Evolutionary conservation across 768 basidiomycete species (phyloP).

Genomic region (Boletus insuetus): DNA sequence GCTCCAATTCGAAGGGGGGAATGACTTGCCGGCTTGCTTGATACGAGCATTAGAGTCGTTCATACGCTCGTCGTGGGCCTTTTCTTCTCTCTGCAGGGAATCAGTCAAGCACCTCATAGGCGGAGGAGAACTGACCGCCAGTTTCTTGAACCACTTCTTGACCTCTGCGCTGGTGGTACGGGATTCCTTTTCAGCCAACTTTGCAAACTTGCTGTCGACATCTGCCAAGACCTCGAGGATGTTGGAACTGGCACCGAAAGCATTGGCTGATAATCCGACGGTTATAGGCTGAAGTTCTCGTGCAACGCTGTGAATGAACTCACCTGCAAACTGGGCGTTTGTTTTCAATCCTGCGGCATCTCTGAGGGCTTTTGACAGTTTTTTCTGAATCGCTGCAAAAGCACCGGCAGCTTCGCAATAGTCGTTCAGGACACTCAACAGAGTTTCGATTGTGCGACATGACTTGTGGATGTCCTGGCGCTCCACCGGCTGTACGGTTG

Average conservation of each 20-base stretch:
- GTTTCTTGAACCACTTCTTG: conserved; percentile 85
- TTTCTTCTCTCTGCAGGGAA: conserved; percentile 71
- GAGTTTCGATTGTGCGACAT: conserved; percentile 70
- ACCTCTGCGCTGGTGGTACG: conserved; percentile 62
- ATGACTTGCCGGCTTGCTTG: conserved; percentile 63
- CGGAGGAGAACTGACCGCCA: conserved; percentile 50
- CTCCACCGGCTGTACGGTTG: conserved; percentile 44
- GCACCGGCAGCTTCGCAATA: conserved; percentile 71
- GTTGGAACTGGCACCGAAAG: conserved; percentile 58
- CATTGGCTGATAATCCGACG: conserved; percentile 48
- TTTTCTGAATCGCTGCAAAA: conserved; percentile 67
- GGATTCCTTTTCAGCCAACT: conserved; percentile 72
- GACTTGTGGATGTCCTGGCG: conserved; percentile 76
- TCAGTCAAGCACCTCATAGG: background rate
- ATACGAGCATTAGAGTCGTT: conserved; percentile 65
- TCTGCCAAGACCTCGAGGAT: conserved; percentile 72
- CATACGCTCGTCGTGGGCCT: conserved; percentile 69
- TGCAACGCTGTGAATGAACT: conserved; percentile 16
- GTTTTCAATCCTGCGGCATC: conserved; percentile 63
- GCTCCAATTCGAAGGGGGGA: background rate
- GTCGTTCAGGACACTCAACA: conserved; percentile 65
- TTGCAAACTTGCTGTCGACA: conserved; percentile 71
- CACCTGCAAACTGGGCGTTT: conserved; percentile 63
- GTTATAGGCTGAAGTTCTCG: background rate
- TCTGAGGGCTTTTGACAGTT: conserved; percentile 64